A percentile compares a stretch with the other conserved stretches of the same genome.
These are phyloP conservation scores for Blastobotrys illinoisensis DNA, from an alignment of 1,139 yeast genomes.

Conservation along the genomic window DNA sequence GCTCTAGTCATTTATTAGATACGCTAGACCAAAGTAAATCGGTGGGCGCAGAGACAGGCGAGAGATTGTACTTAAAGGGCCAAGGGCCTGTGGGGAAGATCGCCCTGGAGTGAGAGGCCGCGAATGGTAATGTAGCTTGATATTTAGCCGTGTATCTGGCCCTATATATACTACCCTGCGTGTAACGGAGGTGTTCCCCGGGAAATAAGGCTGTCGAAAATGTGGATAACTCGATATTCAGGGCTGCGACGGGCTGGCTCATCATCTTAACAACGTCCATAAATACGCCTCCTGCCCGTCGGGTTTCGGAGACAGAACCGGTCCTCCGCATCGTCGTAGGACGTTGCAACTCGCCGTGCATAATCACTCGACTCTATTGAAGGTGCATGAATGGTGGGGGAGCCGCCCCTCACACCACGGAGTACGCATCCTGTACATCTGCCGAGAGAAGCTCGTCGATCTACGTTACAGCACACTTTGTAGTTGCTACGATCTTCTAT, in stretches of 20 bases:
- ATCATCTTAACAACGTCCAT: background rate
- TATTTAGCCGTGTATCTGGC: background rate
- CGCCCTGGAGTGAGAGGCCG: no score
- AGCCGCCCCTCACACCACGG: background rate
- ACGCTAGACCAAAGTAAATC: background rate
- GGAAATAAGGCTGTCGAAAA: background rate
- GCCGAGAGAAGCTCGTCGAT: background rate
- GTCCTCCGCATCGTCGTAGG: background rate
- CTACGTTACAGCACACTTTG: no score
- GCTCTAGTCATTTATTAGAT: background rate
- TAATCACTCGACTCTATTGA: background rate
- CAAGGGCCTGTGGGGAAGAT: no score
- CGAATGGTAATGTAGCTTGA: background rate
- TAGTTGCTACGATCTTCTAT: background rate
- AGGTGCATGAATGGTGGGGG: background rate
- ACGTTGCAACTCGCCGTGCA: background rate
- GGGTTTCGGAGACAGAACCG: background rate
- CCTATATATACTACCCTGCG: background rate
- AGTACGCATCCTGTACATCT: background rate
- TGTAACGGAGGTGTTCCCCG: background rate
- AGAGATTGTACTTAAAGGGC: no score
- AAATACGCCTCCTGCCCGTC: background rate
- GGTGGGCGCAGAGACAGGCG: no score
- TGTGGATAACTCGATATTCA: background rate
- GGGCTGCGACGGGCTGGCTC: background rate